Evolutionary conservation across 129 eudicot species (phyloP).

Genomic region (Rutidosis leptorrhynchoides): DNA sequence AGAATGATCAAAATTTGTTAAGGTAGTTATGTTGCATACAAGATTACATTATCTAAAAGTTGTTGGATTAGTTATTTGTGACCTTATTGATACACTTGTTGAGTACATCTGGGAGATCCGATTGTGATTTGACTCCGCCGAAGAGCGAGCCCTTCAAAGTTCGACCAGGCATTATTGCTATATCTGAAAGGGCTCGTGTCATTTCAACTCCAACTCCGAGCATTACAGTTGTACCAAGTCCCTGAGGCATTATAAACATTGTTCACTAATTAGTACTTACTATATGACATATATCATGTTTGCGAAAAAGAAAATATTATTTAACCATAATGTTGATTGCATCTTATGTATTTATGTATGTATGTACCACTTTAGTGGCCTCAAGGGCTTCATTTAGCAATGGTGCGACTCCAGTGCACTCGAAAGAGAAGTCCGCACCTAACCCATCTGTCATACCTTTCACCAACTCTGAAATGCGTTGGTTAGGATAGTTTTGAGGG

Average conservation of each 20-base stretch:
- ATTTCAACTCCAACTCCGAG: slow-evolving; percentile 41
- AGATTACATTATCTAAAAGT: neutral
- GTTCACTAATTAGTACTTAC: neutral
- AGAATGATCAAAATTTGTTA: neutral
- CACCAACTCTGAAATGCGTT: slow-evolving; percentile 37
- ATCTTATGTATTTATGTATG: slow-evolving; percentile 3
- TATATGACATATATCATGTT: neutral
- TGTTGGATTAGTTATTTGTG: too few species aligned
- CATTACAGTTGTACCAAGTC: slow-evolving; percentile 39
- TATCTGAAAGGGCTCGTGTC: slow-evolving; percentile 23
- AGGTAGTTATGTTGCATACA: neutral
- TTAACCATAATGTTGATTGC: neutral
- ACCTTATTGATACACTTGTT: slow-evolving; percentile 6
- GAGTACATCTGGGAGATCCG: slow-evolving; percentile 5
- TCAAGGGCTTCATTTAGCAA: slow-evolving; percentile 52
- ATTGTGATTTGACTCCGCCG: slow-evolving; percentile 40
- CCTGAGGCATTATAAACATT: slow-evolving; percentile 25
- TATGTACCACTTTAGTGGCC: slow-evolving; percentile 47
- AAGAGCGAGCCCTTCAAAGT: slow-evolving; percentile 42
- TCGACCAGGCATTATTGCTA: slow-evolving; percentile 36
- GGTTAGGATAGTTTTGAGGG: slow-evolving; percentile 34
- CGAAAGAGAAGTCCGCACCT: slow-evolving; percentile 51
- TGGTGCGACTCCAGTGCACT: slow-evolving; percentile 54
- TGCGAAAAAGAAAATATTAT: neutral
- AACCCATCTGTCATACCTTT: slow-evolving; percentile 47